These are phyloP conservation scores for Physcomitrellopsis africana DNA, from an alignment of 225 moss, liverwort and hornwort species.

Conservation along the genomic window DNA sequence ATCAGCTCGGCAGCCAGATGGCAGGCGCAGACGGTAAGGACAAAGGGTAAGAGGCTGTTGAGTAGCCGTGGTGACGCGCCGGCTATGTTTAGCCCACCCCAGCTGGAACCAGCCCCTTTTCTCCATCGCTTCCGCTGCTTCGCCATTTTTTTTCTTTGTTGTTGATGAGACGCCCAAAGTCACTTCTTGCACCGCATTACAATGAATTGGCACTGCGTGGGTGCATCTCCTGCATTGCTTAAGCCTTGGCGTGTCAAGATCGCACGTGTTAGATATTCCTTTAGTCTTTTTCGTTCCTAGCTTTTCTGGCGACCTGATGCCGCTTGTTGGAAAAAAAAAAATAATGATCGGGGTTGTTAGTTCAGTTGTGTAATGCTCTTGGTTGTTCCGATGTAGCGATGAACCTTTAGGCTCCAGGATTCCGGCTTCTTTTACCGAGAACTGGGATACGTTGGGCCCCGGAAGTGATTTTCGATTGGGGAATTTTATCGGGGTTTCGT, in stretches of 20 bases:
- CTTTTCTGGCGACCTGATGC: neutral
- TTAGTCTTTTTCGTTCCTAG: neutral
- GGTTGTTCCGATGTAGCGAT: neutral
- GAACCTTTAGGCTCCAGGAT: neutral
- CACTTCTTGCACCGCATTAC: neutral
- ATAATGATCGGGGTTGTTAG: neutral
- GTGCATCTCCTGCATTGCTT: neutral
- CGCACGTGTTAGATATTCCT: constrained; percentile 13
- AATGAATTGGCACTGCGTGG: neutral
- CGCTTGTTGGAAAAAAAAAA: neutral
- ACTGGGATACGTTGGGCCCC: neutral
- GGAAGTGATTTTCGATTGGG: neutral
- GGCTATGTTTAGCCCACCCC: constrained; percentile 32
- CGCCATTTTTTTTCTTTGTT: neutral
- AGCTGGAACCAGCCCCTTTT: constrained; percentile 19
- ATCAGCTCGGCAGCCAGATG: constrained; percentile 23
- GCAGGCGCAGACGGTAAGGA: constrained; percentile 20
- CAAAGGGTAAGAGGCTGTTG: neutral
- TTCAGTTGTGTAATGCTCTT: neutral
- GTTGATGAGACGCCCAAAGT: neutral
- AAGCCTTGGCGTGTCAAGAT: neutral
- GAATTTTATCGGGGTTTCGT: neutral
- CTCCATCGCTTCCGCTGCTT: neutral
- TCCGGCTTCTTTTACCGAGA: neutral
- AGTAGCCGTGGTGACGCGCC: neutral